Evolutionary conservation across 495 filamentous ascomycete genomes (phyloP).

Genomic region (Hypoxylon cercidicola): DNA sequence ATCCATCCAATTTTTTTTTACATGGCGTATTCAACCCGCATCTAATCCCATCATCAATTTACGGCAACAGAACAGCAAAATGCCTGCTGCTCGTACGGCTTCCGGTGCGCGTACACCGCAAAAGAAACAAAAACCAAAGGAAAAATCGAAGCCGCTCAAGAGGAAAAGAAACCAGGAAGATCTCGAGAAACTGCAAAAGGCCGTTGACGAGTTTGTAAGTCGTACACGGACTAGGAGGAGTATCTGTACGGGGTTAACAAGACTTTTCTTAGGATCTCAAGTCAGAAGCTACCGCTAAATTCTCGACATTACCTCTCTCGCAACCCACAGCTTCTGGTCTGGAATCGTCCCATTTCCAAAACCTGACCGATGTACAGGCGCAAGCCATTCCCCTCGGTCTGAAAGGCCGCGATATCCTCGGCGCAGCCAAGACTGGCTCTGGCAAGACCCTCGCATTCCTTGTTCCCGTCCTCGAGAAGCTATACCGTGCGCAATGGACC

Average conservation of each 20-base stretch:
- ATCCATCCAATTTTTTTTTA: constrained; percentile 30
- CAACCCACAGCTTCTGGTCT: constrained; percentile 83
- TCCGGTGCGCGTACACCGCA: constrained; percentile 14
- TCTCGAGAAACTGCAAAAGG: constrained; percentile 62
- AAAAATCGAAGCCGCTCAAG: constrained; percentile 53
- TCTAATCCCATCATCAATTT: constrained; percentile 2
- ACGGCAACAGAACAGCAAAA: constrained; percentile 15
- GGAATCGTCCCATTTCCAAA: constrained; percentile 86
- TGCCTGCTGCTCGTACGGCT: constrained; percentile 24
- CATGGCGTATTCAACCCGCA: constrained; percentile 12
- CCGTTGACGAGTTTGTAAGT: constrained; percentile 53
- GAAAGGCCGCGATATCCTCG: constrained; percentile 89
- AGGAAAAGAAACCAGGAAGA: constrained; percentile 65
- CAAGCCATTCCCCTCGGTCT: constrained; percentile 86
- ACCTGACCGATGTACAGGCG: constrained; percentile 90
- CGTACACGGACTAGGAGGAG: not conserved
- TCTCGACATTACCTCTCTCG: constrained; percentile 88
- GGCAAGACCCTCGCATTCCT: constrained; percentile 97
- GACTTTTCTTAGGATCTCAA: constrained; percentile 55
- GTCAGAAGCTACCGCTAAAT: constrained; percentile 61
- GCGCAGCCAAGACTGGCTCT: constrained; percentile 95
- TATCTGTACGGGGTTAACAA: constrained; percentile 8
- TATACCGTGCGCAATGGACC: constrained; percentile 92
- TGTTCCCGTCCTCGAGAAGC: constrained; percentile 89
- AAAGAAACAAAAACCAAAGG: constrained; percentile 44